phyloP scores from a whole-genome alignment of 257 asterid species.

The Capsicum chinense region DNA sequence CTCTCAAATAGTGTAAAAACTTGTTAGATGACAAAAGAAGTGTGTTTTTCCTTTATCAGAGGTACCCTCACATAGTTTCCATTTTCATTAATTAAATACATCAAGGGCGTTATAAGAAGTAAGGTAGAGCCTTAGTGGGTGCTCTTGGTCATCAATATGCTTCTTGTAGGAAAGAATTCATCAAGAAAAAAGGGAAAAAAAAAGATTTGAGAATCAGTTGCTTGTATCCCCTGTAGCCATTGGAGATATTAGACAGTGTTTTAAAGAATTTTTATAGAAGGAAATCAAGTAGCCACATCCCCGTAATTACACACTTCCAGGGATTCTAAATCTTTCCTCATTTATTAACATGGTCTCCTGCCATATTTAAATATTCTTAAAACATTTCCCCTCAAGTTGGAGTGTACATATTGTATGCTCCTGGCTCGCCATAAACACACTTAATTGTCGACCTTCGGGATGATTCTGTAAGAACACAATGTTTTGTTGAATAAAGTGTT shows the following conservation, averaged over 20 bases:
- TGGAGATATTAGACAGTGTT: neutral
- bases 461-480: neutral
- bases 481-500: neutral
- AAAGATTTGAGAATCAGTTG: neutral
- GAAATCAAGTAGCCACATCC: neutral
- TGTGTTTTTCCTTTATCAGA: neutral
- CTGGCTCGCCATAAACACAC: neutral
- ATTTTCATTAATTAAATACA: neutral
- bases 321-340: neutral
- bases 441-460: neutral
- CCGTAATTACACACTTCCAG: neutral
- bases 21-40: neutral
- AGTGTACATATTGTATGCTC: neutral
- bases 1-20: neutral
- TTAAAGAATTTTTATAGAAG: neutral
- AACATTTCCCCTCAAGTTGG: neutral
- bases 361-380: neutral
- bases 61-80: constrained; percentile 8
- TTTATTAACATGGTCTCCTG: neutral
- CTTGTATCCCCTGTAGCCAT: neutral
- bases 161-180: neutral
- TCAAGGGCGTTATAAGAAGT: neutral
- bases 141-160: neutral
- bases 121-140: constrained; percentile 10
- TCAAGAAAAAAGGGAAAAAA: neutral